A percentile compares a stretch with the other conserved stretches of the same genome.
phyloP scores from a whole-genome alignment of 371 early-diverging fungal genomes.

The Mortierella sp. region DNA sequence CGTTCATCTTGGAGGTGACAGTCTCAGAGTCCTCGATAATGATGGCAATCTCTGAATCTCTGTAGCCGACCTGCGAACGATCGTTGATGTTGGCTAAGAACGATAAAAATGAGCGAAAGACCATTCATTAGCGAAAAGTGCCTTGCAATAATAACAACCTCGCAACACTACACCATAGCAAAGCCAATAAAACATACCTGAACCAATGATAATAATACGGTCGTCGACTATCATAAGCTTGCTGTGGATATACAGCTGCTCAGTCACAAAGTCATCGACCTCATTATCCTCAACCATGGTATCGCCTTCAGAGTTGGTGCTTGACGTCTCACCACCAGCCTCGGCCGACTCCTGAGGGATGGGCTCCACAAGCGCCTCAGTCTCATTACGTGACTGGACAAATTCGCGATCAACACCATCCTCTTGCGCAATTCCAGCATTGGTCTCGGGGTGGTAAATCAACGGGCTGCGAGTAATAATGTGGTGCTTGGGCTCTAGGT shows the following conservation, averaged over 20 bases:
- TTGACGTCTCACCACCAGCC: slow-evolving; percentile 5
- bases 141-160: background rate
- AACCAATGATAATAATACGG: slow-evolving; percentile 85
- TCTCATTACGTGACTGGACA: background rate
- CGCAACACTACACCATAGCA: no score
- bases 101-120: background rate
- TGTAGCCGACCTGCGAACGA: slow-evolving; percentile 87
- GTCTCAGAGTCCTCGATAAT: slow-evolving; percentile 85
- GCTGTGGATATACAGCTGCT: slow-evolving; percentile 92
- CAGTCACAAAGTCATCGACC: slow-evolving; percentile 75
- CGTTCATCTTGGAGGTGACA: slow-evolving; percentile 81
- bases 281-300: slow-evolving; percentile 40
- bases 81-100: slow-evolving; percentile 89
- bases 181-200: slow-evolving; percentile 59
- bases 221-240: slow-evolving; percentile 96
- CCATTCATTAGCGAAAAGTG: background rate
- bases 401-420: background rate
- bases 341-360: slow-evolving; percentile 5
- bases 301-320: slow-evolving; percentile 23
- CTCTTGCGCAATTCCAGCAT: background rate
- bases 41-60: slow-evolving; percentile 93
- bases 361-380: slow-evolving; percentile 40
- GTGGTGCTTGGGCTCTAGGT: slow-evolving; percentile 22
- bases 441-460: slow-evolving; percentile 3
- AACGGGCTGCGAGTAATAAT: slow-evolving; percentile 13